phyloP scores from a whole-genome alignment of 768 basidiomycete species.

The Sporobolomyces roseus region DNA sequence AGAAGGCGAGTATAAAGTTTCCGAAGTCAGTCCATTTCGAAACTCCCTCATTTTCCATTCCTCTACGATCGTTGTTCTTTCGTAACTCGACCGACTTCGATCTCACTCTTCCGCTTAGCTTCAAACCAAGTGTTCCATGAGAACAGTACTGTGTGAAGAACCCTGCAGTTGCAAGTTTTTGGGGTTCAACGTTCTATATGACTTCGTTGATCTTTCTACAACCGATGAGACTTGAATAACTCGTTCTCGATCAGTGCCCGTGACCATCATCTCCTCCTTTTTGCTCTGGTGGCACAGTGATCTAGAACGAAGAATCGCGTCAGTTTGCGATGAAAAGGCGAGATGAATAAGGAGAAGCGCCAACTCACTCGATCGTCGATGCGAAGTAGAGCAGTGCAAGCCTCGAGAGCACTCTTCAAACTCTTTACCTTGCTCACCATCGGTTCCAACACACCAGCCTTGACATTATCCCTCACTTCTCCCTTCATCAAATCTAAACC shows the following conservation, averaged over 20 bases:
- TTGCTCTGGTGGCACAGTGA: slow-evolving; percentile 40
- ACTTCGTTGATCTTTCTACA: neutral
- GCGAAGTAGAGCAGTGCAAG: slow-evolving; percentile 85
- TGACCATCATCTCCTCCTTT: slow-evolving; percentile 38
- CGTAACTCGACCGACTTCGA: slow-evolving; percentile 1
- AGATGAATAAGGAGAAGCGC: neutral
- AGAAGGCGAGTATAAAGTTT: neutral
- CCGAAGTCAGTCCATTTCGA: neutral
- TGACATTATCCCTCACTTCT: slow-evolving; percentile 88
- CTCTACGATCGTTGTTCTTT: neutral
- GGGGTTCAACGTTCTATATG: too few species aligned
- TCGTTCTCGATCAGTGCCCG: slow-evolving; percentile 31
- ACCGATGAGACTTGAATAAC: too few species aligned
- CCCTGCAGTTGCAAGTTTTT: too few species aligned
- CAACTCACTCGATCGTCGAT: slow-evolving; percentile 58
- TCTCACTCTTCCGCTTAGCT: slow-evolving; percentile 9
- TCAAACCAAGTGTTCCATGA: neutral
- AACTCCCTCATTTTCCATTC: neutral
- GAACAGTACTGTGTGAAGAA: too few species aligned
- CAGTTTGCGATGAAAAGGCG: neutral
- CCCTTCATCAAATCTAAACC: slow-evolving; percentile 93
- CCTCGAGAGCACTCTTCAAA: slow-evolving; percentile 93
- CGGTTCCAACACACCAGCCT: slow-evolving; percentile 89
- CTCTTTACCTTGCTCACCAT: slow-evolving; percentile 96
- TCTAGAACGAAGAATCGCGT: slow-evolving; percentile 14